These are phyloP conservation scores for Calonectria hawksworthii DNA, from an alignment of 2,329 filamentous ascomycete species.

Conservation along the genomic window DNA sequence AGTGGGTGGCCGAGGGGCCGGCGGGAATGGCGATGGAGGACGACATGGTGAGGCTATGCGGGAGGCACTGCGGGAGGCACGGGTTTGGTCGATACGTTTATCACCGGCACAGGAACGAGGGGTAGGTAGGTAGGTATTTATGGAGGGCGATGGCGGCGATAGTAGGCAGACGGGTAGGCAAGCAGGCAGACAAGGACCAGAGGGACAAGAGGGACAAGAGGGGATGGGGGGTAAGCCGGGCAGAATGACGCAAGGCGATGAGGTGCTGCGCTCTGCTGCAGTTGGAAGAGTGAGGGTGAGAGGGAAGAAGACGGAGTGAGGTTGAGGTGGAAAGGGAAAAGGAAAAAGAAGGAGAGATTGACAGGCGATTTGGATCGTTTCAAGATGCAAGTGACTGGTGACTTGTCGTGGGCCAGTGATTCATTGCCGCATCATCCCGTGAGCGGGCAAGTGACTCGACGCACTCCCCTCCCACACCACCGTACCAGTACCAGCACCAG, in stretches of 20 bases:
- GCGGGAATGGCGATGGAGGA: conserved; percentile 79
- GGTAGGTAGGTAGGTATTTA: conserved; percentile 30
- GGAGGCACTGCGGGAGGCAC: conserved; percentile 15
- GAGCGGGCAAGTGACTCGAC: conserved; percentile 43
- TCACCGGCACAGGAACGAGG: conserved; percentile 33
- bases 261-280: conserved; percentile 1
- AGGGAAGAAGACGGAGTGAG: background rate
- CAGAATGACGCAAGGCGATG: conserved; percentile 40
- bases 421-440: conserved; percentile 51
- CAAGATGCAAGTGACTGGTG: conserved; percentile 40
- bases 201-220: conserved; percentile 24
- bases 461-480: background rate
- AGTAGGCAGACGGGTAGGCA: conserved; percentile 7
- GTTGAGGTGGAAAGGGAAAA: background rate
- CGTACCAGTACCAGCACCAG: background rate
- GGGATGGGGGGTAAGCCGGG: conserved; percentile 14
- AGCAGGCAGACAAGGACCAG: conserved; percentile 25
- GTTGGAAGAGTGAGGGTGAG: conserved; percentile 1
- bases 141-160: background rate
- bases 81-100: conserved; percentile 19
- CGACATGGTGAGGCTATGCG: conserved; percentile 62
- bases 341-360: conserved; percentile 21
- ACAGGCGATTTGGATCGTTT: conserved; percentile 37
- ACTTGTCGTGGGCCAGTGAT: conserved; percentile 46
- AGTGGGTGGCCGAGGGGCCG: conserved; percentile 51